phyloP scores from a whole-genome alignment of 129 eudicot genomes.

The Pittosporum tobira region DNA sequence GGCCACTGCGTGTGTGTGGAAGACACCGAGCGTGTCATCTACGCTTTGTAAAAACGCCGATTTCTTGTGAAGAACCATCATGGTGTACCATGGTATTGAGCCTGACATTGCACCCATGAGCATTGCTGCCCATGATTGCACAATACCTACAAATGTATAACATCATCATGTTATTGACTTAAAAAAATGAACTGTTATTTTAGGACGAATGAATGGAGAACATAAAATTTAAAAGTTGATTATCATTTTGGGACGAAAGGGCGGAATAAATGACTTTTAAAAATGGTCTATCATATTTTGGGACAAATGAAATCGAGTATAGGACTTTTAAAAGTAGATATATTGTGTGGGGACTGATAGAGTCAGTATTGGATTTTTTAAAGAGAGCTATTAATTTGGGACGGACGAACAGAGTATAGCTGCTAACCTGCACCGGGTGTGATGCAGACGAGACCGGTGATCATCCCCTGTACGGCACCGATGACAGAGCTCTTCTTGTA shows the following conservation, averaged over 20 bases:
- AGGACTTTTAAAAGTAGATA: too few relatives aligned
- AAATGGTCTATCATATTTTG: too few relatives aligned
- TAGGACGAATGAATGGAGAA: background rate
- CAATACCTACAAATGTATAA: constrained; percentile 37
- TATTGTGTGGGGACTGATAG: background rate
- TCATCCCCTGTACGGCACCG: constrained; percentile 81
- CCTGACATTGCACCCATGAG: constrained; percentile 61
- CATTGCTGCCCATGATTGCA: constrained; percentile 75
- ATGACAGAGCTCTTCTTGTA: constrained; percentile 65
- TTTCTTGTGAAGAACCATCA: constrained; percentile 62
- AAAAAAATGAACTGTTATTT: background rate
- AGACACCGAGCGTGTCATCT: constrained; percentile 66
- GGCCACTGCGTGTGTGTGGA: constrained; percentile 84
- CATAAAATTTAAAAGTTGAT: too few relatives aligned
- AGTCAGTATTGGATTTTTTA: too few relatives aligned
- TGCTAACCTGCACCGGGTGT: constrained; percentile 68
- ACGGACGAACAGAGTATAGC: background rate
- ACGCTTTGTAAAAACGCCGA: constrained; percentile 42
- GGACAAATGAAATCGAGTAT: too few relatives aligned
- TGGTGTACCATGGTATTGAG: constrained; percentile 65
- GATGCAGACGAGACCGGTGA: constrained; percentile 85
- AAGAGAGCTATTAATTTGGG: too few relatives aligned
- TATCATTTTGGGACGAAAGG: too few relatives aligned
- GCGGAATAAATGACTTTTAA: too few relatives aligned
- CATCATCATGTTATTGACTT: background rate